Evolutionary conservation across 768 basidiomycete genomes (phyloP).

Genomic region (Clavaria fumosa): DNA sequence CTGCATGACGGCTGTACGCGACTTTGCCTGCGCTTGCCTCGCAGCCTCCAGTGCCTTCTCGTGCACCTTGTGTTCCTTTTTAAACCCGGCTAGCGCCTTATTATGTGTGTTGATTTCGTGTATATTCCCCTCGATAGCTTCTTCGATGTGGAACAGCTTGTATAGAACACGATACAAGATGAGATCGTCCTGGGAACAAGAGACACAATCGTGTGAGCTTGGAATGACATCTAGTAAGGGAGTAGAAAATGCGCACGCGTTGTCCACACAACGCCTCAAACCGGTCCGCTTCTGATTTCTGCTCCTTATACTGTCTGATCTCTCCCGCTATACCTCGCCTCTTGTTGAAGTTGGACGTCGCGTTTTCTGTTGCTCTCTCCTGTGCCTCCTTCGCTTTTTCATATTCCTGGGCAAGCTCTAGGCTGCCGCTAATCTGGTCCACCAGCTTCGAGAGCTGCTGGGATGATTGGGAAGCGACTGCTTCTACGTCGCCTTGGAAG

Average conservation of each 20-base stretch:
- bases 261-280: slow-evolving; percentile 70
- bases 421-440: slow-evolving; percentile 89
- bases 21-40: slow-evolving; percentile 66
- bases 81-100: slow-evolving; percentile 48
- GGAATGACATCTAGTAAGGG: background rate
- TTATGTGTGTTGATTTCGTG: slow-evolving; percentile 59
- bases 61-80: slow-evolving; percentile 52
- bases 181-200: slow-evolving; percentile 48
- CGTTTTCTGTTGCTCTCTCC: slow-evolving; percentile 84
- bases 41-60: slow-evolving; percentile 62
- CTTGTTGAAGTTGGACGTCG: slow-evolving; percentile 90
- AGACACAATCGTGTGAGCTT: slow-evolving; percentile 1
- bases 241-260: slow-evolving; percentile 30
- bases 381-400: slow-evolving; percentile 78
- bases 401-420: slow-evolving; percentile 80
- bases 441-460: slow-evolving; percentile 81
- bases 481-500: slow-evolving; percentile 98
- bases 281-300: slow-evolving; percentile 82
- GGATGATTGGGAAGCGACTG: slow-evolving; percentile 88
- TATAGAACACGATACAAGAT: slow-evolving; percentile 73
- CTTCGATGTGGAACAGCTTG: slow-evolving; percentile 82
- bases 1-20: slow-evolving; percentile 58
- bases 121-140: slow-evolving; percentile 60
- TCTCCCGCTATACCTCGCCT: slow-evolving; percentile 87
- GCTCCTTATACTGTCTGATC: slow-evolving; percentile 95